A percentile compares a stretch with the other conserved stretches of the same genome.
Conservation (phyloP, 1,139 yeast species). For the Debaryomyces coudertii region DNA sequence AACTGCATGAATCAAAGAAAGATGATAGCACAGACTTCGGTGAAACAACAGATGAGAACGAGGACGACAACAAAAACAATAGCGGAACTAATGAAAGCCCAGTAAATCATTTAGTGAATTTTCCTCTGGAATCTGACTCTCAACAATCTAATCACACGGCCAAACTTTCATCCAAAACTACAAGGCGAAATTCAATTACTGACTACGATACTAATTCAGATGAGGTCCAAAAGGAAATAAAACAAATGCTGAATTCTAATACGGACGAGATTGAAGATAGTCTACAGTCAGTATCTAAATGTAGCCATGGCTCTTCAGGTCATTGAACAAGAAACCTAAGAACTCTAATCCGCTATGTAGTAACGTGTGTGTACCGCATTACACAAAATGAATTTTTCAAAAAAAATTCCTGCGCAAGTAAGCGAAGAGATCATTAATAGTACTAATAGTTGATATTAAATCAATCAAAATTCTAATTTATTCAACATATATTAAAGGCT, state of each 20-base stretch:
- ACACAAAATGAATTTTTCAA: conserved; percentile 7
- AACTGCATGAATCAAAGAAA: conserved; percentile 1
- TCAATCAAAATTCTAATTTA: background rate
- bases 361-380: conserved; percentile 6
- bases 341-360: background rate
- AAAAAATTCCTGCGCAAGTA: conserved; percentile 5
- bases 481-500: conserved; percentile 4
- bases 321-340: background rate
- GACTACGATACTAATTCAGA: conserved; percentile 3
- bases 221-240: background rate
- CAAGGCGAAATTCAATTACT: background rate
- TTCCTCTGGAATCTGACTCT: background rate
- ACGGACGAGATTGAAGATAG: conserved; percentile 4
- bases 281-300: background rate
- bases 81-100: too few relatives aligned
- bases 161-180: background rate
- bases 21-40: conserved; percentile 7
- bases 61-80: conserved; percentile 1
- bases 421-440: conserved; percentile 13
- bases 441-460: background rate
- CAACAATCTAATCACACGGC: background rate
- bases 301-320: background rate
- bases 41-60: conserved; percentile 6
- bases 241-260: background rate
- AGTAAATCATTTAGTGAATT: too few relatives aligned